Evolutionary conservation across 139 green algal genomes (phyloP), one percentile per base, ranked within the genome.

Genomic region (Chlorella sp.): DNA sequence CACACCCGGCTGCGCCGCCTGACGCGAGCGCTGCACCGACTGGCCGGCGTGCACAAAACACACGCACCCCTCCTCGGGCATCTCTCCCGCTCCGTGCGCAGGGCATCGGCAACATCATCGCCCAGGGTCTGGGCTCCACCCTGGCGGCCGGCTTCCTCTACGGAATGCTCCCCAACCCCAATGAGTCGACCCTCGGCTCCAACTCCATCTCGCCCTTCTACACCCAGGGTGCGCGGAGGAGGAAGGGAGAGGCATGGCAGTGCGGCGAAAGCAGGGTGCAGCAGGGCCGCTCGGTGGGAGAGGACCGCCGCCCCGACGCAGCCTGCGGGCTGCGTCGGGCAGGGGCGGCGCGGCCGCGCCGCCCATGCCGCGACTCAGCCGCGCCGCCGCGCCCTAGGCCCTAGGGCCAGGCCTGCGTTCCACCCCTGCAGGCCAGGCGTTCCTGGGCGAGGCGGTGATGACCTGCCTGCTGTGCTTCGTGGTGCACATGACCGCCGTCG

Each of bases 61-160:
- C 55, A 62, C 27, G 11, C 55, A 36, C 3, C 48, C 8, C 31
- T 23, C 51, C 51, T 23, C 51, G 4, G 4, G 48, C 48, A 6
- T 21, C 11, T 1, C 36, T 21, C 36, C 1, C 9, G 14, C 35
- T 31, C 36, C 19, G 0, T 38, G 1, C 23, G 38, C 69, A 70
- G 42, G 78, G 45, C 7, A 12, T 76, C 55, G n/a, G 40, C 27
- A 78, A 83, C 78, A 77, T 71, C 8, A 35, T 67, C 17, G 35
- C 45, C 14, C 78, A 83, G 65, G n/a, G 58, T 12, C 15, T 33
- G 2, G 77, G 77, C 33, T 62, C 62, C 51, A 48, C 43, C 33
- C 29, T 74, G 15, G 77, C 53, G 50, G 50, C 62, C 38, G 29
- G 40, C 7, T 61, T 79, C 19, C 48, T 83, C 41, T 67, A 41